Base-by-base conservation (phyloP, 2,329 filamentous ascomycete genomes). In the Verticillium dahliae region DNA sequence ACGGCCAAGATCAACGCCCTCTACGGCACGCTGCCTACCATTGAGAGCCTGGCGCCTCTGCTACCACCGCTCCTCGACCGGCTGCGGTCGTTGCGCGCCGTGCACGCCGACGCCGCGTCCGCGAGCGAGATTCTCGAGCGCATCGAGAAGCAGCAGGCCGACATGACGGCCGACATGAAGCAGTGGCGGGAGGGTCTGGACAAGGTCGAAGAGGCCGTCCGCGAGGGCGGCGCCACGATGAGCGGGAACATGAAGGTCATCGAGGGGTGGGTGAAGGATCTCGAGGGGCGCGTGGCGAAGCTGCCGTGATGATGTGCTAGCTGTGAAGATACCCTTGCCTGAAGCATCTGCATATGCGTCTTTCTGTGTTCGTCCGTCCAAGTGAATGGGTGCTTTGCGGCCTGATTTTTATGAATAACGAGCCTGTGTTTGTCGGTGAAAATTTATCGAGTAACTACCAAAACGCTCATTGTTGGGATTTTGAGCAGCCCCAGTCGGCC, bases 1-100 rank as follows among this genome's bases (percentile, higher is more conserved):
- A 83, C 87, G 50, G 83, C 90, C 60, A 97, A 97, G 73, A 90
- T 99, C 72, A 95, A 96, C 66, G 91, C 93, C 1, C 84, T 99
- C 5, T 97, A 97, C 74, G 90, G 90, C 1, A 91, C 92, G 3
- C 79, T 99, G 15, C 89, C 92, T 1, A 95, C 91, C 0, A 95
- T 99, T 62, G 92, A 97, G 74, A 90, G 84, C 61, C 81, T 99
- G 7, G 84, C 91, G 6, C 95, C 95, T 1, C 81, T 97, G 18
- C 82, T 99, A 4, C 94, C 95, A 1, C 85, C 91, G 5, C 81
- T 98, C 10, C 81, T 99, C 11, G 92, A 97, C 69, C 85, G 95
- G 33, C 78, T 99, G 58, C 85, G 93, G 62, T 96, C 92, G 9
- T 80, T 99, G 61, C 85, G 91, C 62, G 86, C 88, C 14, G 89